Evolutionary conservation across 768 basidiomycete genomes (phyloP), one percentile per base, ranked within the genome.

Genomic region (Lyophyllum shimeji): DNA sequence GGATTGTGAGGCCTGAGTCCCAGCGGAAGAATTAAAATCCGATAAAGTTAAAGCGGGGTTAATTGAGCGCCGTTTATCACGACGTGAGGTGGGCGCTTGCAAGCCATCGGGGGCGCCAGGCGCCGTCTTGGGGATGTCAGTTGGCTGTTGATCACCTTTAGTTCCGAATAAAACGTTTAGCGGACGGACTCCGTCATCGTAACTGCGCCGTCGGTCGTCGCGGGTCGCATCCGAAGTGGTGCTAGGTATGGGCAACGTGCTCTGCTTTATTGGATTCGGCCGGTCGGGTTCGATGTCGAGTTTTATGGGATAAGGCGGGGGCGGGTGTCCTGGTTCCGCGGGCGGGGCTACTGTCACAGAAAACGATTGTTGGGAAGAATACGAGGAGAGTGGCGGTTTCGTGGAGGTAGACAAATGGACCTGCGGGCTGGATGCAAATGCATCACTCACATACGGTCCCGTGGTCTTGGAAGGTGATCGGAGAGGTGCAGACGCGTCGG

Each of bases 51-150:
- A 64, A 43, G 72, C 77, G 7, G 79, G 79, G 59, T 81, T 80
- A 48, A 81, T 81, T 33, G 81, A 80, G 45, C 77, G 75, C 39
- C 78, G 75, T 62, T 76, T 79, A 34, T 78, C 75, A 34, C 70
- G 70, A 20, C 71, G 67, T 6, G 77, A 72, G 4, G 76, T 74
- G 33, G 66, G 58, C 12, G 71, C 74, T 46, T 68, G 64, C 33
- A 76, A 69, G 20, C 69, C 67, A 21, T 70, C 70, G 25, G 68
- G 55, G 11, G 43, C 18, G n/a, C 61, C 49, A 46, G 68, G 58
- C 1, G 60, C 58, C 27, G 59, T 46, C 27, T 48, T 53, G 48
- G 58, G 63, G 12, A 53, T 52, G 23, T 63, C 56, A 33, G 46
- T 53, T 45, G 56, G 59, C 34, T 62, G 63, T 25, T 59, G 55